Conservation (phyloP, 2,329 filamentous ascomycete genomes). For the Acephala macrosclerotiorum region DNA sequence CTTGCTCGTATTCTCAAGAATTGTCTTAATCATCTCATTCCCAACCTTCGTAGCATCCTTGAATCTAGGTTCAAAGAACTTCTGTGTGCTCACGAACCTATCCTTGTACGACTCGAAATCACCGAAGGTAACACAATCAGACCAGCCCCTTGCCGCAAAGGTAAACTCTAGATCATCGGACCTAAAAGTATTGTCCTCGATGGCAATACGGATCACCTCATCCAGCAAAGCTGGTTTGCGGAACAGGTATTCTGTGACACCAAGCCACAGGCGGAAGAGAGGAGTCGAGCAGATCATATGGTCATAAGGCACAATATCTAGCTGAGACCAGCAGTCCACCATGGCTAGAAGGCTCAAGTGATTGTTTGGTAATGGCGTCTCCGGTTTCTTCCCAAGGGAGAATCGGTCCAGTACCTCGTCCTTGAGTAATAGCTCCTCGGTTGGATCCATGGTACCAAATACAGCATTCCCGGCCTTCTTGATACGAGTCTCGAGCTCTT, state of each 20-base stretch:
- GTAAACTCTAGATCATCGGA: slow-evolving; percentile 97
- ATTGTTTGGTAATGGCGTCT: slow-evolving; percentile 78
- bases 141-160: slow-evolving; percentile 95
- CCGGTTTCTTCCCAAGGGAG: slow-evolving; percentile 73
- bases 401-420: slow-evolving; percentile 90
- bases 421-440: slow-evolving; percentile 70
- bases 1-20: slow-evolving; percentile 77
- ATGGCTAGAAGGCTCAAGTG: slow-evolving; percentile 94
- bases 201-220: slow-evolving; percentile 83
- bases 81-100: slow-evolving; percentile 88
- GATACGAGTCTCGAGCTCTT: slow-evolving; percentile 77
- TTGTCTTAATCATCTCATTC: slow-evolving; percentile 97
- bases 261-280: slow-evolving; percentile 94
- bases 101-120: slow-evolving; percentile 94
- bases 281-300: slow-evolving; percentile 99
- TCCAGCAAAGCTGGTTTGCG: slow-evolving; percentile 82
- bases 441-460: slow-evolving; percentile 63
- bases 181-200: slow-evolving; percentile 91
- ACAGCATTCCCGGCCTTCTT: slow-evolving; percentile 81
- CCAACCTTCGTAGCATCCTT: slow-evolving; percentile 86
- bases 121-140: slow-evolving; percentile 87
- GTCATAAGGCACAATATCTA: slow-evolving; percentile 95
- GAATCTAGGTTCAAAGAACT: slow-evolving; percentile 91
- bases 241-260: slow-evolving; percentile 97
- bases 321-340: slow-evolving; percentile 97